Percentiles rank a stretch among this genome's conserved stretches.
These are phyloP conservation scores for Peronospora destructor DNA, from an alignment of 352 stramenopile genomes.

Conservation along the genomic window DNA sequence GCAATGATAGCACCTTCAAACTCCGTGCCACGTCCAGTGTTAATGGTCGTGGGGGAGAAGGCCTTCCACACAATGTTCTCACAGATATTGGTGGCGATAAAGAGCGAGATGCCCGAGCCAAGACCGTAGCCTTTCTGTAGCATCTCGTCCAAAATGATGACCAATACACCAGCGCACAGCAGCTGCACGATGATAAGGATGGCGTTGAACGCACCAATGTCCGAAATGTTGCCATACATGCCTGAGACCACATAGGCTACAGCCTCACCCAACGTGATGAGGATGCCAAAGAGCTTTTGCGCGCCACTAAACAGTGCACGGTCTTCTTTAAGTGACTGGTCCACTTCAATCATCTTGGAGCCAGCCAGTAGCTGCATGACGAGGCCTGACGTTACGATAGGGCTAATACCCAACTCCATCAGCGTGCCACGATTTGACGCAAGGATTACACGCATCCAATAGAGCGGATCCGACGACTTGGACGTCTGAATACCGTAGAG, in stretches of 20 bases:
- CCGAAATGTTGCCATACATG: conserved; percentile 98
- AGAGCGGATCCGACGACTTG: conserved; percentile 98
- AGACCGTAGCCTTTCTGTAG: conserved; percentile 99
- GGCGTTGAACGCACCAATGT: conserved; percentile 97
- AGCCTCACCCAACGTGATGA: conserved; percentile 98
- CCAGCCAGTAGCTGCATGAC: conserved; percentile 98
- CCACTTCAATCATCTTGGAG: conserved; percentile 98
- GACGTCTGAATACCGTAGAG: conserved; percentile 98
- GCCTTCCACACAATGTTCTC: conserved; percentile 99
- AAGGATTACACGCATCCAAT: conserved; percentile 99
- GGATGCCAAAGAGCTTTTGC: conserved; percentile 99
- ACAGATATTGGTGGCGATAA: conserved; percentile 99
- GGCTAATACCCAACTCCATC: conserved; percentile 98
- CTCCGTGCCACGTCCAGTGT: conserved; percentile 97
- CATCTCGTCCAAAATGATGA: conserved; percentile 99
- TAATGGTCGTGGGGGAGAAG: conserved; percentile 99
- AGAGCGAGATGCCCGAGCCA: conserved; percentile 97
- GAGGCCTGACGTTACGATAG: conserved; percentile 98
- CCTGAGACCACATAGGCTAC: conserved; percentile 98
- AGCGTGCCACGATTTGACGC: conserved; percentile 97
- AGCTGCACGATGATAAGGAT: conserved; percentile 99
- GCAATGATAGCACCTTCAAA: conserved; percentile 99
- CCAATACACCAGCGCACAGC: conserved; percentile 96
- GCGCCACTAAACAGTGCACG: conserved; percentile 94
- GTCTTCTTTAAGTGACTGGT: conserved; percentile 98